These are phyloP conservation scores for Rhizodiscina lignyota DNA, from an alignment of 495 filamentous ascomycete genomes.

Conservation along the genomic window DNA sequence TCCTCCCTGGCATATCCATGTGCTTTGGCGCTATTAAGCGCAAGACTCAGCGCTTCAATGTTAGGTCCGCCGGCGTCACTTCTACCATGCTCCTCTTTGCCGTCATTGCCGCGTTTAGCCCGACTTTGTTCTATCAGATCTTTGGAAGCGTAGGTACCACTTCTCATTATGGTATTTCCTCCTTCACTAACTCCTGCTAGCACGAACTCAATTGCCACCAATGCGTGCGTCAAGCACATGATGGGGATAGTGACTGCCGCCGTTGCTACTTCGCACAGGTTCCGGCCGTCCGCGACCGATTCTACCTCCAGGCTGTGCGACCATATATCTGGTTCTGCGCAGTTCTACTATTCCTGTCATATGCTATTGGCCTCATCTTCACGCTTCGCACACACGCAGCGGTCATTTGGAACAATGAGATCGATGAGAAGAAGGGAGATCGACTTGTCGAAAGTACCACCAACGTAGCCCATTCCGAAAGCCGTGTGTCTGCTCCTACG, in stretches of 20 bases:
- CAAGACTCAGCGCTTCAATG: conserved; percentile 98
- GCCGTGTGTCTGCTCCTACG: background rate
- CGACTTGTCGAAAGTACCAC: conserved; percentile 12
- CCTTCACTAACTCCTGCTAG: no score
- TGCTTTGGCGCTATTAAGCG: conserved; percentile 95
- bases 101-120: conserved; percentile 90
- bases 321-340: conserved; percentile 87
- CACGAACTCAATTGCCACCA: conserved; percentile 84
- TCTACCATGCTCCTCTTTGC: conserved; percentile 98
- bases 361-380: conserved; percentile 90
- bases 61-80: conserved; percentile 89
- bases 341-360: conserved; percentile 73
- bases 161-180: background rate
- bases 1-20: conserved; percentile 95
- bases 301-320: conserved; percentile 77
- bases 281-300: conserved; percentile 68
- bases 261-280: conserved; percentile 86
- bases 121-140: conserved; percentile 97
- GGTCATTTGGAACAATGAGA: conserved; percentile 83
- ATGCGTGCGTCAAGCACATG: conserved; percentile 39
- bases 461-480: conserved; percentile 1
- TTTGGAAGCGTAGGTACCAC: conserved; percentile 69
- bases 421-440: conserved; percentile 59
- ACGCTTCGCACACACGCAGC: conserved; percentile 92
- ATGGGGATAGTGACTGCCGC: conserved; percentile 51